Conservation (phyloP, 371 early-diverging fungal species). For the Apophysomyces ossiformis region DNA sequence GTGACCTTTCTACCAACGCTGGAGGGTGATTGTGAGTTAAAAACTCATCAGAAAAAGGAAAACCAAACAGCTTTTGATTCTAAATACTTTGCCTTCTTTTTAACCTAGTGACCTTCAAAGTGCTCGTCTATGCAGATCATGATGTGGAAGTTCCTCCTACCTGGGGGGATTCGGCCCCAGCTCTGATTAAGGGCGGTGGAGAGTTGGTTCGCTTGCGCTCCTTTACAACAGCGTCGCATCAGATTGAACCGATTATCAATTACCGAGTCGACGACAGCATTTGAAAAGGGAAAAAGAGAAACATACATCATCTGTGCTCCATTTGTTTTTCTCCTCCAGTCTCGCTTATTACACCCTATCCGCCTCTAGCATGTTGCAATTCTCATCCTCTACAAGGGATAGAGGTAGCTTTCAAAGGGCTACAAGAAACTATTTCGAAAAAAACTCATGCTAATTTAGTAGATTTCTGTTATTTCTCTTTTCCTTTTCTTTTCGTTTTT, state of each 20-base stretch:
- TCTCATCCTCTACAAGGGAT: too few species aligned
- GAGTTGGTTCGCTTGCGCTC: constrained; percentile 85
- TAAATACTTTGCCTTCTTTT: background rate
- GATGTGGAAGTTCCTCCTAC: constrained; percentile 85
- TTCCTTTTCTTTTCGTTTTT: too few species aligned
- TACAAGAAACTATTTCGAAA: too few species aligned
- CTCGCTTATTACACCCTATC: background rate
- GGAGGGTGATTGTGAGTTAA: constrained; percentile 78
- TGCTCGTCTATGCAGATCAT: constrained; percentile 87
- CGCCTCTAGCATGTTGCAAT: background rate
- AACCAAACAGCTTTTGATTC: too few species aligned
- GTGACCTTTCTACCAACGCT: constrained; percentile 90
- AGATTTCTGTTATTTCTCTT: too few species aligned
- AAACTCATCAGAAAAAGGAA: background rate
- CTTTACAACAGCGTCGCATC: constrained; percentile 82
- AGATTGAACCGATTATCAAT: constrained; percentile 84
- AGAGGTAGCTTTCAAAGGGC: too few species aligned
- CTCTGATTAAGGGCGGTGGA: constrained; percentile 74
- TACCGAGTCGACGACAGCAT: constrained; percentile 64
- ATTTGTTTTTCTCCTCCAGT: background rate
- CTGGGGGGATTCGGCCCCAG: constrained; percentile 87
- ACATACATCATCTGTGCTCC: background rate
- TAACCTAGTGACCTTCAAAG: constrained; percentile 71
- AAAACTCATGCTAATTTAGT: too few species aligned
- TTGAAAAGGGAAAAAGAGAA: constrained; percentile 1